These are phyloP conservation scores for Chaetomiaceae sp. DNA, from an alignment of 2,329 filamentous ascomycete species.

Conservation along the genomic window DNA sequence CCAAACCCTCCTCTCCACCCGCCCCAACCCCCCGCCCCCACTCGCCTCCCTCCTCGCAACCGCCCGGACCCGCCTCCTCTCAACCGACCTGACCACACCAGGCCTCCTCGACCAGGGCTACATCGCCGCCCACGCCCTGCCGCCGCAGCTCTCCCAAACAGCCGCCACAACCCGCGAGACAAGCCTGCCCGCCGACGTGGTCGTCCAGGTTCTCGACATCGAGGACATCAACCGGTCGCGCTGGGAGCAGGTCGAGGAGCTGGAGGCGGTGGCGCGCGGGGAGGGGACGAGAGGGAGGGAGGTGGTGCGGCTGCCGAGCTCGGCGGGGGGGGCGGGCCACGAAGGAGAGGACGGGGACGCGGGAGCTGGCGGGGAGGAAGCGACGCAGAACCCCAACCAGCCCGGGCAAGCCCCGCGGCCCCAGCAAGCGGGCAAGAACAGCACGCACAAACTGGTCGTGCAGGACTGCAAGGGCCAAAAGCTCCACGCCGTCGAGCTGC, in stretches of 20 bases:
- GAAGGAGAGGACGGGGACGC: constrained; percentile 37
- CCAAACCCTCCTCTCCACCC: constrained; percentile 50
- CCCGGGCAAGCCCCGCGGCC: no score
- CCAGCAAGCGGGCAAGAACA: no score
- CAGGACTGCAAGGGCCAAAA: constrained; percentile 72
- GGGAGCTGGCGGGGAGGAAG: no score
- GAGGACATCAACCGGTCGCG: constrained; percentile 75
- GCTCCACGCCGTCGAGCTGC: constrained; percentile 69
- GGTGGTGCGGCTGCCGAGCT: constrained; percentile 63
- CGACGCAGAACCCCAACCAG: no score
- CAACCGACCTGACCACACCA: constrained; percentile 67
- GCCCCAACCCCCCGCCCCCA: constrained; percentile 54
- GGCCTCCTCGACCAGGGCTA: constrained; percentile 43
- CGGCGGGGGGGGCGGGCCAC: constrained; percentile 47
- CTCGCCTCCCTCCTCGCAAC: constrained; percentile 72
- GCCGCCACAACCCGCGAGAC: no score
- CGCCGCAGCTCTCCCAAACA: constrained; percentile 33
- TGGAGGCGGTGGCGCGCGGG: constrained; percentile 68
- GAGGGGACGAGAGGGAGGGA: constrained; percentile 73
- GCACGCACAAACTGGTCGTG: constrained; percentile 74
- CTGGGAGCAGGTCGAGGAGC: constrained; percentile 83
- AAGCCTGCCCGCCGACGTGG: constrained; percentile 56
- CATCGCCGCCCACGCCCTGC: constrained; percentile 47
- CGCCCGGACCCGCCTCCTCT: constrained; percentile 73
- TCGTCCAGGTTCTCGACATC: constrained; percentile 80